Percentiles rank a stretch among this genome's conserved stretches.
phyloP scores from a whole-genome alignment of 1,284 basidiomycete species.

The Ceratobasidium sp. region DNA sequence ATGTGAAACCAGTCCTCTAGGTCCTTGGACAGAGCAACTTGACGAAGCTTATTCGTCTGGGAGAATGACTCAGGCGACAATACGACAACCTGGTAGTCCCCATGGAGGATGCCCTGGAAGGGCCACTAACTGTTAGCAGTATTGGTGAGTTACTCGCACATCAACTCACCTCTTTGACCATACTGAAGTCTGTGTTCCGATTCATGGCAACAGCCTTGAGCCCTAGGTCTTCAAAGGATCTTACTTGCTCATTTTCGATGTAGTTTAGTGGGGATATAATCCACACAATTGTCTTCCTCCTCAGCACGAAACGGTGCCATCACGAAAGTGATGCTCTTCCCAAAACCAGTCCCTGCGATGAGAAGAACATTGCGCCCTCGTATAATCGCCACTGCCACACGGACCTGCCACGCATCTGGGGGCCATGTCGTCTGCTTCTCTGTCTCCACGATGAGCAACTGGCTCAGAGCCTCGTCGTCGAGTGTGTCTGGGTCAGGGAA shows the following conservation, averaged over 20 bases:
- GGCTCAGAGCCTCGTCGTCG: slow-evolving; percentile 1
- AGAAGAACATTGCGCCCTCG: background rate
- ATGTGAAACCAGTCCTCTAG: background rate
- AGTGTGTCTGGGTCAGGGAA: background rate
- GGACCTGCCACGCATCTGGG: background rate
- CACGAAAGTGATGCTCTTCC: slow-evolving; percentile 11
- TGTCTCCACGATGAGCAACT: background rate
- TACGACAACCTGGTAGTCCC: background rate
- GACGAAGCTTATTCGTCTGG: background rate
- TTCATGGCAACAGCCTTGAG: background rate
- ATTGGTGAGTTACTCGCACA: background rate
- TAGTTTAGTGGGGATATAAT: slow-evolving; percentile 24
- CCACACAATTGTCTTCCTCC: background rate
- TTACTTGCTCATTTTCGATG: slow-evolving; percentile 5
- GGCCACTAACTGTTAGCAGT: background rate
- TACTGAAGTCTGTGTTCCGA: background rate
- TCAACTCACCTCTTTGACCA: background rate
- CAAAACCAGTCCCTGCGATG: slow-evolving; percentile 6
- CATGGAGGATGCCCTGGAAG: slow-evolving; percentile 1
- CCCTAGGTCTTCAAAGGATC: background rate
- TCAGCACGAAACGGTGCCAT: background rate
- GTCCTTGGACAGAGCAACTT: background rate
- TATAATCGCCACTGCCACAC: background rate
- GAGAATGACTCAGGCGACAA: background rate
- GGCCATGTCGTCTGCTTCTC: background rate